Evolutionary conservation across 106 monocot species (phyloP).

Genomic region (Hemerocallis citrina): DNA sequence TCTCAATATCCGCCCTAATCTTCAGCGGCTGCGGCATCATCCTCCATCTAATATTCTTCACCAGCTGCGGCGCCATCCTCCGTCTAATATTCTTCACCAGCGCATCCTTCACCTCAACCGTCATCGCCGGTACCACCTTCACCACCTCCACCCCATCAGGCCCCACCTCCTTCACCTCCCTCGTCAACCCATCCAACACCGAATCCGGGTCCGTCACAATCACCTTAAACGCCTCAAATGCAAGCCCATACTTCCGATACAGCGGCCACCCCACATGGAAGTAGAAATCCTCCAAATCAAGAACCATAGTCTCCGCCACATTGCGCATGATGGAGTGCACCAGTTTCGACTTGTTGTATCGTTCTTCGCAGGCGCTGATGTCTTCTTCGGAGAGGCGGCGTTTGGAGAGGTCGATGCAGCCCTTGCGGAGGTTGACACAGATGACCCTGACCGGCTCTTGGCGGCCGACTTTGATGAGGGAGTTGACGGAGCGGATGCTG

Average conservation of each 20-base stretch:
- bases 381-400: constrained; percentile 97
- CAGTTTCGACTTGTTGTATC: constrained; percentile 91
- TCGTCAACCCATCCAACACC: constrained; percentile 37
- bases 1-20: constrained; percentile 72
- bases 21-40: constrained; percentile 88
- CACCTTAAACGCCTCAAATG: constrained; percentile 84
- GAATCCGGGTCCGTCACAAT: constrained; percentile 64
- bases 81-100: constrained; percentile 63
- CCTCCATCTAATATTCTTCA: constrained; percentile 84
- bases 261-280: constrained; percentile 68
- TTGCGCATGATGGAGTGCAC: constrained; percentile 99
- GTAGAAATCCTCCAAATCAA: constrained; percentile 66
- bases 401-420: constrained; percentile 95
- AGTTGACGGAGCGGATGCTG: constrained; percentile 78
- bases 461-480: constrained; percentile 65
- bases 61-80: constrained; percentile 83
- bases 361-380: constrained; percentile 72
- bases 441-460: constrained; percentile 83
- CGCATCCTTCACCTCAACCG: constrained; percentile 52
- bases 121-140: constrained; percentile 51
- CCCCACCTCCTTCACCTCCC: constrained; percentile 55
- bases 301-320: constrained; percentile 57
- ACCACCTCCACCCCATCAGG: constrained; percentile 65
- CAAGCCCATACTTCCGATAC: constrained; percentile 75
- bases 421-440: constrained; percentile 86